Evolutionary conservation across 371 early-diverging fungal species (phyloP).

Genomic region (Lichtheimia ornata): DNA sequence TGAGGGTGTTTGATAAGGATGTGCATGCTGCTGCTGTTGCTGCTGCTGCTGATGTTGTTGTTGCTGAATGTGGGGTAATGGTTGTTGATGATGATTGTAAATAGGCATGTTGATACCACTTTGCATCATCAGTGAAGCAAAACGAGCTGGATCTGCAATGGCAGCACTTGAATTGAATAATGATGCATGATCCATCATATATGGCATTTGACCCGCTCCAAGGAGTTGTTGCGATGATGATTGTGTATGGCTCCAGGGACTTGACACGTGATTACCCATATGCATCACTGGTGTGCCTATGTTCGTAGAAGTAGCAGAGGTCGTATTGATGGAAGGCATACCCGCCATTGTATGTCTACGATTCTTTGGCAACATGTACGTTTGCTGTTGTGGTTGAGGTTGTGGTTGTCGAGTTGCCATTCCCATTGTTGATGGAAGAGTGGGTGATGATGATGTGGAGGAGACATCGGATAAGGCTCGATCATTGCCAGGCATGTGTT

Average conservation of each 20-base stretch:
- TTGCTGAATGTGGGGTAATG: constrained; percentile 12
- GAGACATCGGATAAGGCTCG: constrained; percentile 13
- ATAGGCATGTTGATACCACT: constrained; percentile 13
- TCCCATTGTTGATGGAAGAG: constrained; percentile 6
- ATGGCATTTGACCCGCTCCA: background rate
- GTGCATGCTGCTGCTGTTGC: background rate
- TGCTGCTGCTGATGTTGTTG: constrained; percentile 13
- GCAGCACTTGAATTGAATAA: constrained; percentile 23
- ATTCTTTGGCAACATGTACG: constrained; percentile 2
- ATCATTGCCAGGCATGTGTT: background rate
- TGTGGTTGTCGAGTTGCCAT: constrained; percentile 6
- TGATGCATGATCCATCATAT: constrained; percentile 10
- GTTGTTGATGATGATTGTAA: constrained; percentile 26
- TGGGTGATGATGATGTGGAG: constrained; percentile 24
- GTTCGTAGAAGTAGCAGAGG: background rate
- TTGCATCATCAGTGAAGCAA: constrained; percentile 22
- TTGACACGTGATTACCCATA: background rate
- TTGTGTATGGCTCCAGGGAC: background rate
- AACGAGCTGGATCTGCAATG: constrained; percentile 19
- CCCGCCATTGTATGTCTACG: constrained; percentile 5
- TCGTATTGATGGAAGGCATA: constrained; percentile 2
- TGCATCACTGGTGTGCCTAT: background rate
- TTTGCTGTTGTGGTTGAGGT: constrained; percentile 9
- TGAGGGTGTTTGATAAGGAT: constrained; percentile 1
- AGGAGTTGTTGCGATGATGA: constrained; percentile 1